Base-by-base conservation (phyloP, 768 basidiomycete species). In the Leccinellum luteum region DNA sequence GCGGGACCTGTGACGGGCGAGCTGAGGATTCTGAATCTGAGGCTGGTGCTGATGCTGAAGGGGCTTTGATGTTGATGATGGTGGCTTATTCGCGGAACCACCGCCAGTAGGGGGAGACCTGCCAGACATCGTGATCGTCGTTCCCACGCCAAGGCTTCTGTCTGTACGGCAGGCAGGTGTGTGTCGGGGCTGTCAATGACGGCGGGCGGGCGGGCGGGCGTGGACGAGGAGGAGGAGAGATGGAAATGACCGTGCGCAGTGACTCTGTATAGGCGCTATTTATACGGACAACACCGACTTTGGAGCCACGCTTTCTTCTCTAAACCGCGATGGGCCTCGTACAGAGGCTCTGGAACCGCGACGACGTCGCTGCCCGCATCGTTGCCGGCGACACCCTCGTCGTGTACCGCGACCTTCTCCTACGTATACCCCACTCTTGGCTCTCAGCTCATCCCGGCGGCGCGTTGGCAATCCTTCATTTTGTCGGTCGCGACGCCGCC, bases 401-500 rank as follows among this genome's bases (percentile, higher is more conserved):
- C 77, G 79, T 96, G 59, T 88, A 88, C 76, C 74, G 80, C 67
- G 78, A 78, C 65, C 75, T 79, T 56, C 81, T 88, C 64, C 81
- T 88, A 51, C 80, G 80, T 48, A 83, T 93, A 14, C 84, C 92
- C 6, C 73, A 77, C 12, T 70, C 77, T 14, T 98, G 94, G 94
- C 84, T 94, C n/a, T 74, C 81, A 4, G 78, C 82, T 4, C 96
- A 98, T 69, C 97, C 97, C 1, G 97, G 97, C 44, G 94, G 96
- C 38, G 72, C 83, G 4, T 86, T 98, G 50, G 82, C 94, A 14
- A 84, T 99, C 56, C 85, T 96, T 25, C 97, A 99, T 74, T 98
- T 94, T 66, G 86, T 98, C 43, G 97, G 96, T 3, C 82, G 96
- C 55, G 95, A 99, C 69, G 95, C 96, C 0, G 84, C 92, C 0